These are phyloP conservation scores for Pyrus pyrifolia DNA, from an alignment of 306 rosid genomes.

Conservation along the genomic window DNA sequence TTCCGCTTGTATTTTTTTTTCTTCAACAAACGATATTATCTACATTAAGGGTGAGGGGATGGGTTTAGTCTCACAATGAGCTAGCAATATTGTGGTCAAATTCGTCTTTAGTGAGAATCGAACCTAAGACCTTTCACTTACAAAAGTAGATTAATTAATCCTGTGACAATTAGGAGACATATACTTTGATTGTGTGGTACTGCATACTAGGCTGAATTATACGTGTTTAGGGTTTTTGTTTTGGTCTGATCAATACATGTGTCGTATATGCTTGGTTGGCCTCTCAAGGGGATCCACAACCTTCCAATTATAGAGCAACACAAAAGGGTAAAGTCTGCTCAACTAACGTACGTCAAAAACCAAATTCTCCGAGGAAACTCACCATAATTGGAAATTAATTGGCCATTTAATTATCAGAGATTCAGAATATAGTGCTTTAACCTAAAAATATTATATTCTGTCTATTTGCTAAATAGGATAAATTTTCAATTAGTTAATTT, in stretches of 20 bases:
- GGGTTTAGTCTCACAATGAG: no score
- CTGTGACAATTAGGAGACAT: not conserved
- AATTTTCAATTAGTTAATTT: no score
- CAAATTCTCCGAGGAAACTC: not conserved
- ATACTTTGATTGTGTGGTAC: not conserved
- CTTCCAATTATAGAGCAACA: not conserved
- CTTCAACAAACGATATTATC: not conserved
- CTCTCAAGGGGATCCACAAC: not conserved
- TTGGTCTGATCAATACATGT: no score
- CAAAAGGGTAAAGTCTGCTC: not conserved
- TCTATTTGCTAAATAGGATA: not conserved
- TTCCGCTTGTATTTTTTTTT: no score
- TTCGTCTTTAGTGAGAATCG: rapidly evolving
- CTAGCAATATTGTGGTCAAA: no score
- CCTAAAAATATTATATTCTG: not conserved
- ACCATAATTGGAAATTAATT: not conserved
- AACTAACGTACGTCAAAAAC: not conserved
- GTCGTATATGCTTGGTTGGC: not conserved
- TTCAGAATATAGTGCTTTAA: not conserved
- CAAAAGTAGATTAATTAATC: no score
- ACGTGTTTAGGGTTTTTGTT: no score
- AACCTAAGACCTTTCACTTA: no score
- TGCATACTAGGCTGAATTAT: no score
- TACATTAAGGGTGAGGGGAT: no score
- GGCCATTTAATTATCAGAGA: not conserved